These are phyloP conservation scores for Ceratocystis colombiana DNA, from an alignment of 2,329 filamentous ascomycete species.

Conservation along the genomic window DNA sequence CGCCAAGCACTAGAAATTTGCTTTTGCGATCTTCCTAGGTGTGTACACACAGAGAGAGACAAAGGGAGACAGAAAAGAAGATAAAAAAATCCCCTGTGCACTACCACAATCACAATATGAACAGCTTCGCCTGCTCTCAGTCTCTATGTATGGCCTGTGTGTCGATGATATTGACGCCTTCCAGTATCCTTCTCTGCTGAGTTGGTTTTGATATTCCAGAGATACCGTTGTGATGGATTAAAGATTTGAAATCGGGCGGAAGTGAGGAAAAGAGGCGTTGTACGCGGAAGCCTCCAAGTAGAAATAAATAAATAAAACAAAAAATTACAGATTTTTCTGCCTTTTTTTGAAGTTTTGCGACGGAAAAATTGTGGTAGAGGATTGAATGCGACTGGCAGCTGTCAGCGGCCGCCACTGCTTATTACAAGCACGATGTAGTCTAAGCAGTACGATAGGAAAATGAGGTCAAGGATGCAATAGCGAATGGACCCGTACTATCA, in stretches of 20 bases:
- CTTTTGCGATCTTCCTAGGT: conserved; percentile 10
- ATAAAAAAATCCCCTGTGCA: not conserved
- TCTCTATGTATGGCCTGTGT: not conserved
- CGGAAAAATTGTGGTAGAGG: conserved; percentile 13
- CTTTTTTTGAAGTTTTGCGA: not conserved
- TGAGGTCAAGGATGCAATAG: too few species aligned
- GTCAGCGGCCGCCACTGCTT: not conserved
- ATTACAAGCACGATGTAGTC: not conserved
- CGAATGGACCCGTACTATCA: too few species aligned
- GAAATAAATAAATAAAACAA: not conserved
- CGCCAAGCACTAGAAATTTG: not conserved
- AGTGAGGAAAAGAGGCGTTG: not conserved
- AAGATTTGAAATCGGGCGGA: not conserved
- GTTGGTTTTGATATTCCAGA: not conserved
- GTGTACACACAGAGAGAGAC: not conserved
- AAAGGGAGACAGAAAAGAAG: not conserved
- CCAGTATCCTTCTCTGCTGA: not conserved
- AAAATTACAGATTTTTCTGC: not conserved
- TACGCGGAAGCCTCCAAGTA: not conserved
- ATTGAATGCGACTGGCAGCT: conserved; percentile 10
- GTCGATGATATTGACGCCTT: not conserved
- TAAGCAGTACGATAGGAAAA: not conserved
- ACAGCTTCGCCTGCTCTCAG: not conserved
- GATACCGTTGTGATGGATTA: too few species aligned
- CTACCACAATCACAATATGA: too few species aligned